A percentile compares a stretch with the other conserved stretches of the same genome.
Conservation (phyloP, 202 grass and related monocot species). For the Carex arenaria region DNA sequence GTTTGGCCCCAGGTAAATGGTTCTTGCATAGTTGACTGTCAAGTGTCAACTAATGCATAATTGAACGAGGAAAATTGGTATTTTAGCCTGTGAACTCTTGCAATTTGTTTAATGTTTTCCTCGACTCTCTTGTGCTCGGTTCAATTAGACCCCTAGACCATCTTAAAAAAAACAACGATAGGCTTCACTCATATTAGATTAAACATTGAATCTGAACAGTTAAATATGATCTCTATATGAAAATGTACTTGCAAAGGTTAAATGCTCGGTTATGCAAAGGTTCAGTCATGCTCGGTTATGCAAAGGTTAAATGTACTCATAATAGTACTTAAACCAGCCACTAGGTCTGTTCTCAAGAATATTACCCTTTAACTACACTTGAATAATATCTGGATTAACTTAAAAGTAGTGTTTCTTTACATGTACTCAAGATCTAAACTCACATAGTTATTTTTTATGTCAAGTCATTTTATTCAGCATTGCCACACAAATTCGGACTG, state of each 20-base stretch:
- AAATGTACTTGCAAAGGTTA: too few species aligned
- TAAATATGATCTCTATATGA: too few species aligned
- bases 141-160: background rate
- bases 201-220: background rate
- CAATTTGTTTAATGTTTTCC: background rate
- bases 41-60: background rate
- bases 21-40: background rate
- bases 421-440: background rate
- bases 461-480: slow-evolving; percentile 84
- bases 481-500: slow-evolving; percentile 75
- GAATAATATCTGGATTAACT: background rate
- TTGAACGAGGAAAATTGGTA: background rate
- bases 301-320: background rate
- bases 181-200: background rate
- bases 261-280: too few species aligned
- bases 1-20: background rate
- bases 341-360: background rate
- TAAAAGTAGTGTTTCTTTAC: background rate
- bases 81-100: background rate
- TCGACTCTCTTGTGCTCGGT: background rate
- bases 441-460: slow-evolving; percentile 6
- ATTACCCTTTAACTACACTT: background rate
- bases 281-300: too few species aligned
- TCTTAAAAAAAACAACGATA: background rate
- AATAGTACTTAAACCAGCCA: background rate